These are phyloP conservation scores for Ascomycota sp. DNA, from an alignment of 2,329 filamentous ascomycete genomes.

Conservation along the genomic window DNA sequence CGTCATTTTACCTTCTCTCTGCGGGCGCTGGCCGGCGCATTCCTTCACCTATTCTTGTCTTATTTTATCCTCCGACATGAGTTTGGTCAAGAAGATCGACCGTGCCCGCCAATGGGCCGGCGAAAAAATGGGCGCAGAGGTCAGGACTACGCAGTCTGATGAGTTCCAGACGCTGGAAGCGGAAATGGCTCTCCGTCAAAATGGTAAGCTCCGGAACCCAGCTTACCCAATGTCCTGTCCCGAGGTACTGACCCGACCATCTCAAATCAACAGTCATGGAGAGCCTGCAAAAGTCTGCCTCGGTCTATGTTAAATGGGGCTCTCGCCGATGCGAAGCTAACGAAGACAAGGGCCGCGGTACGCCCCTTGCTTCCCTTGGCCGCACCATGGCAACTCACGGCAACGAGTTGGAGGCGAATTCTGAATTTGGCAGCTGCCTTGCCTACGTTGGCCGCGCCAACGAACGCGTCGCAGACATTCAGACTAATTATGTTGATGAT, in stretches of 20 bases:
- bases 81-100: slow-evolving; percentile 68
- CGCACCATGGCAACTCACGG: slow-evolving; percentile 74
- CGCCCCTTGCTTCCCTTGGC: slow-evolving; percentile 62
- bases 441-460: slow-evolving; percentile 65
- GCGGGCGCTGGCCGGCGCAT: background rate
- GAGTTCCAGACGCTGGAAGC: slow-evolving; percentile 79
- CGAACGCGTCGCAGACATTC: slow-evolving; percentile 66
- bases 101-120: slow-evolving; percentile 96
- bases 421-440: slow-evolving; percentile 77
- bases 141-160: slow-evolving; percentile 69
- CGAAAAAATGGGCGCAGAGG: slow-evolving; percentile 85
- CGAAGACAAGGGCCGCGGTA: slow-evolving; percentile 72
- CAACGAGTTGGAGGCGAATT: slow-evolving; percentile 80
- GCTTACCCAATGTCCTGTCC: background rate
- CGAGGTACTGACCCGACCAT: too few relatives aligned
- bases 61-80: slow-evolving; percentile 15
- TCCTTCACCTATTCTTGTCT: background rate
- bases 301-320: slow-evolving; percentile 68
- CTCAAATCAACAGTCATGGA: slow-evolving; percentile 74
- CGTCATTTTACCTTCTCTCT: background rate
- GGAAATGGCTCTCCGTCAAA: slow-evolving; percentile 76
- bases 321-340: slow-evolving; percentile 59
- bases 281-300: slow-evolving; percentile 70
- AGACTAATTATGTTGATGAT: slow-evolving; percentile 62
- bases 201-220: slow-evolving; percentile 38